Conservation (phyloP, 2,329 filamentous ascomycete species). For the Chrysosporium queenslandicum region DNA sequence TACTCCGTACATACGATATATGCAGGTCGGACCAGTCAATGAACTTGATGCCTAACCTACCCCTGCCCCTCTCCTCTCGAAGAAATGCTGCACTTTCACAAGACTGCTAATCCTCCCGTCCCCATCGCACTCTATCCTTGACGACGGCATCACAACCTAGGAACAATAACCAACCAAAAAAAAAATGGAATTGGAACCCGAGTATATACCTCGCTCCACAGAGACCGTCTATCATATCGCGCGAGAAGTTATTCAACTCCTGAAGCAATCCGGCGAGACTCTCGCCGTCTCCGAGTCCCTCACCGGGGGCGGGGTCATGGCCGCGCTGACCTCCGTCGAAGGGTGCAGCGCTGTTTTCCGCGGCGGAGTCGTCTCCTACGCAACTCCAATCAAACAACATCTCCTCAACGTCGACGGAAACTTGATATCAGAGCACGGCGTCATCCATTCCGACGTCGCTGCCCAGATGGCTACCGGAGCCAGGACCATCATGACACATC, state of each 20-base stretch:
- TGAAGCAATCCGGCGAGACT: conserved; percentile 9
- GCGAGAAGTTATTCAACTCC: conserved; percentile 8
- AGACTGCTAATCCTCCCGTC: no score
- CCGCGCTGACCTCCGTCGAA: conserved; percentile 9
- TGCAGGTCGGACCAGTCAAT: no score
- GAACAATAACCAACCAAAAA: no score
- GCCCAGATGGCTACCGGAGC: conserved; percentile 11
- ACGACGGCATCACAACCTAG: no score
- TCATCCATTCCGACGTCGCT: conserved; percentile 11
- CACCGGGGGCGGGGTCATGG: conserved; percentile 11
- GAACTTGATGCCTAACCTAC: no score
- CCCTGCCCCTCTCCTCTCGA: no score
- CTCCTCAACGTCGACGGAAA: conserved; percentile 11
- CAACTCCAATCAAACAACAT: conserved; percentile 12
- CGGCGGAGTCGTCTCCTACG: conserved; percentile 12
- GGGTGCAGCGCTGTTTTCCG: conserved; percentile 12
- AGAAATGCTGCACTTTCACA: no score
- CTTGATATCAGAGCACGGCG: conserved; percentile 10
- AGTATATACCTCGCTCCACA: conserved; percentile 8
- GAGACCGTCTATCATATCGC: conserved; percentile 12
- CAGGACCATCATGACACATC: conserved; percentile 3
- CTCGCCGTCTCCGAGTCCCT: conserved; percentile 11
- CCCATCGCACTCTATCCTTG: no score
- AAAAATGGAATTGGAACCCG: conserved; percentile 7
- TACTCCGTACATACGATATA: no score